Base-by-base conservation (phyloP, 2,329 filamentous ascomycete genomes). In the Cladosporium sp. region DNA sequence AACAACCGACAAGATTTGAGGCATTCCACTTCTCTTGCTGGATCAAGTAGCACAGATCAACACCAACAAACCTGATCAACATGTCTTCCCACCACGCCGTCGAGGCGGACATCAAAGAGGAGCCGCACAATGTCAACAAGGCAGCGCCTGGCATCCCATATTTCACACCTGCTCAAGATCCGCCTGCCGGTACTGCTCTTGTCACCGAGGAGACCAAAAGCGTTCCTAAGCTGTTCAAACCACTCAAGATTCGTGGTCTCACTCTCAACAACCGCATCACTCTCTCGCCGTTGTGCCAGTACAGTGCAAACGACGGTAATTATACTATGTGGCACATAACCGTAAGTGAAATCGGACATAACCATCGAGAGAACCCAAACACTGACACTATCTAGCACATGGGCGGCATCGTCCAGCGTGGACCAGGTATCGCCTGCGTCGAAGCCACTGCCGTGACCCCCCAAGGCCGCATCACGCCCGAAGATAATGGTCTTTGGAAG, bases 401-500 rank as follows among this genome's bases (percentile, higher is more conserved):
- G 31, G 61, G 92, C 65, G 89, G 91, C 67, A 93, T 93, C 71
- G 85, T 91, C 26, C 83, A 89, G 66, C 87, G 90, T 65, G 93
- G 93, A 14, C 89, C 91, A 0, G 90, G 87, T 1, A 81, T 96
- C 21, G 81, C 89, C 58, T 86, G 93, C 67, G 83, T 93, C 65
- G 93, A 97, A 80, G 92, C 93, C 29, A 93, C 91, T 0, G 83
- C 88, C 35, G 90, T 96, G 0, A 82, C 86, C 11, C 79, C 91
- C 6, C 88, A 93, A 70, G 93, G 93, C 31, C 86, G 93, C 64
- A 96, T 96, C 80, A 90, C 91, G 0, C 92, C 92, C 1, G 84
- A 93, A 76, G 91, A 94, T 75, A 80, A 82, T 14, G 92, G 93
- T 0, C 80, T 97, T 8, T 97, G 93, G 93, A 84, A 90, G 68